Conservation (phyloP, 768 basidiomycete species). For the Leccinum rimulosum region DNA sequence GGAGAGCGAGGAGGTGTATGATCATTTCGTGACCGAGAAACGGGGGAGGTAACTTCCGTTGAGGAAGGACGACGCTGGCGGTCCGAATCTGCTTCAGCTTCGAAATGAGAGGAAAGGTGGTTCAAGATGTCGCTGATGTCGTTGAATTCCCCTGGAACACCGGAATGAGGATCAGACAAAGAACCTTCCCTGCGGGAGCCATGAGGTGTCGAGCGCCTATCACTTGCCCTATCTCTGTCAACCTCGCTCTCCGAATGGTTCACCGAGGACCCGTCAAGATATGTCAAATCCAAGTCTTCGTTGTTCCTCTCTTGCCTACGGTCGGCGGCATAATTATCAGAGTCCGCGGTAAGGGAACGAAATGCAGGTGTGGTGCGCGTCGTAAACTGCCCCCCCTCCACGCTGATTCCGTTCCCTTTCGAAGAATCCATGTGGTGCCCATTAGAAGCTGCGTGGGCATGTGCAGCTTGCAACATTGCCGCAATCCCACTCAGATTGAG, state of each 20-base stretch:
- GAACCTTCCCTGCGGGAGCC: slow-evolving; percentile 27
- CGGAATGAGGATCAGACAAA: slow-evolving; percentile 43
- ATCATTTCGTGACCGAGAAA: slow-evolving; percentile 29
- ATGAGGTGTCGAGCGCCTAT: slow-evolving; percentile 33
- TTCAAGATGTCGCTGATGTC: slow-evolving; percentile 77
- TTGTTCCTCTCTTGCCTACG: slow-evolving; percentile 35
- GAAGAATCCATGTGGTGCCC: slow-evolving; percentile 46
- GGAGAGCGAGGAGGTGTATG: slow-evolving; percentile 23
- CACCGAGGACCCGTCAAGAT: slow-evolving; percentile 38
- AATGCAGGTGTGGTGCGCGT: slow-evolving; percentile 77
- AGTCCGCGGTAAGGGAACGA: slow-evolving; percentile 66
- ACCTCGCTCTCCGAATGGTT: slow-evolving; percentile 12
- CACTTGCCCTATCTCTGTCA: slow-evolving; percentile 44
- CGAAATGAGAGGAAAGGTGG: slow-evolving; percentile 71
- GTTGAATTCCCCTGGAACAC: slow-evolving; percentile 57
- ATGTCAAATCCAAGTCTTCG: slow-evolving; percentile 56
- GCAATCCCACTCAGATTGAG: slow-evolving; percentile 64
- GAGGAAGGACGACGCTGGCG: slow-evolving; percentile 40
- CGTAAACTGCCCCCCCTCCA: slow-evolving; percentile 44
- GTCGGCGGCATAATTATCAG: slow-evolving; percentile 21
- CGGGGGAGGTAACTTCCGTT: slow-evolving; percentile 26
- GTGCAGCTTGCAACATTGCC: slow-evolving; percentile 78
- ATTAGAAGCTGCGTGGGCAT: slow-evolving; percentile 53
- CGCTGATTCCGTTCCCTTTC: slow-evolving; percentile 45
- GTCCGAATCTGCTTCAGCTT: slow-evolving; percentile 48